phyloP scores from a whole-genome alignment of 176 grass and related monocot genomes.

The Oryza officinalis region DNA sequence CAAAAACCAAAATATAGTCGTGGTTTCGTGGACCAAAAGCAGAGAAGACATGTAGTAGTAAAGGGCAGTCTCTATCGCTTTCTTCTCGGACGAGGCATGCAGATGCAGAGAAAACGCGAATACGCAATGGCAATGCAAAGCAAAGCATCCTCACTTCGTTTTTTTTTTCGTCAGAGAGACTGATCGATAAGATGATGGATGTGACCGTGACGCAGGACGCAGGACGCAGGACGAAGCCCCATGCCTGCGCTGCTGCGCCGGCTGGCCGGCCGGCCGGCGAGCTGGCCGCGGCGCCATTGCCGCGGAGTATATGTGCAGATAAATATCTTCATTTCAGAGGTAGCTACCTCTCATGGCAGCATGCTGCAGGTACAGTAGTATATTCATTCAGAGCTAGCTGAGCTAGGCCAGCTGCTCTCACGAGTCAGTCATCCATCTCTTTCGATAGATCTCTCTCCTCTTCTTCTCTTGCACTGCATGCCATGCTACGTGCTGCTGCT shows the following conservation, averaged over 20 bases:
- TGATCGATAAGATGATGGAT: neutral
- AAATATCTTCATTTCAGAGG: neutral
- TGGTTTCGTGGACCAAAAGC: neutral
- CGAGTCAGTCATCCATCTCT: neutral
- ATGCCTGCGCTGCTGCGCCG: neutral
- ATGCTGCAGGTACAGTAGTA: neutral
- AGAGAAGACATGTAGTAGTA: neutral
- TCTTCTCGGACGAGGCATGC: neutral
- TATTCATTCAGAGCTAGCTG: neutral
- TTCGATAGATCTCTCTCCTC: neutral
- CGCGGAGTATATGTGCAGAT: neutral
- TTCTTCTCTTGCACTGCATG: neutral
- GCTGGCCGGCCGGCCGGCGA: too few relatives aligned
- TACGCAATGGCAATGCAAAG: neutral
- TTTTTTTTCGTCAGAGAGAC: neutral
- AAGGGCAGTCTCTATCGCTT: neutral
- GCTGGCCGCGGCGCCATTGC: neutral
- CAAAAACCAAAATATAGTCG: neutral
- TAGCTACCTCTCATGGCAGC: too few relatives aligned
- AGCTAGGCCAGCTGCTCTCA: too few relatives aligned
- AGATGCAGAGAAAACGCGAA: neutral
- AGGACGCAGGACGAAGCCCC: neutral
- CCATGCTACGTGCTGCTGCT: neutral
- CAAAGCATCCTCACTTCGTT: neutral
- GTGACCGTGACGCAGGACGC: conserved; percentile 13